Evolutionary conservation across 2,329 filamentous ascomycete genomes (phyloP), one percentile per base, ranked within the genome.

Genomic region (Lojkania enalia): DNA sequence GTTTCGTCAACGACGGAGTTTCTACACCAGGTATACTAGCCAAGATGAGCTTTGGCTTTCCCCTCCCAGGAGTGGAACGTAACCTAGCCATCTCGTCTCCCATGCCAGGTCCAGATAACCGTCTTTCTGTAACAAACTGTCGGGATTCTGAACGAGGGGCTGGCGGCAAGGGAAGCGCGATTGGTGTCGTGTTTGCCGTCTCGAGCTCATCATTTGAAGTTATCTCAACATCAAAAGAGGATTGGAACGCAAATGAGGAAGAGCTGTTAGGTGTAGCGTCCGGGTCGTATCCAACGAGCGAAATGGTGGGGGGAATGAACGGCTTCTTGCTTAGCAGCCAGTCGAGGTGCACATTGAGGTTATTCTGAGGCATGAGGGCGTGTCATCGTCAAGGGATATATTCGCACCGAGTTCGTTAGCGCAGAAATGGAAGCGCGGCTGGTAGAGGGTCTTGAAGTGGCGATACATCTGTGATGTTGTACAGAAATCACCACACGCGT

Each of bases 281-380:
- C n/a, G 61, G 54, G 35, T 60, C 56, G 51, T 64, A 70, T 39
- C 51, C 46, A 51, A 64, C 51, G 42, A 61, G 48, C 20, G 64
- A 55, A 39, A 48, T 42, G 31, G 60, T 55, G 32, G 63, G 55
- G n/a, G 74, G 73, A 36, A 76, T 48, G 52, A 73, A 73, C 31
- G 75, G 73, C 58, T 72, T 75, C 48, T 66, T 65, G 51, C 58
- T 60, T 44, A 76, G 58, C 61, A 78, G 66, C 76, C 76, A 78
- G 49, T 66, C 65, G 49, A 78, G 64, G 54, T 78, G 75, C 58
- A 71, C 69, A 48, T 59, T 64, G 49, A 78, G 63, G 52, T 78
- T 78, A 61, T 78, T 70, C 55, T 61, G 60, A 69, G 75, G 76
- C 75, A 77, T 77, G 42, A 62, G 61, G 55, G 54, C 49, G 55